phyloP scores from a whole-genome alignment of 1,284 basidiomycete genomes.

The Cutaneotrichosporon sp. region DNA sequence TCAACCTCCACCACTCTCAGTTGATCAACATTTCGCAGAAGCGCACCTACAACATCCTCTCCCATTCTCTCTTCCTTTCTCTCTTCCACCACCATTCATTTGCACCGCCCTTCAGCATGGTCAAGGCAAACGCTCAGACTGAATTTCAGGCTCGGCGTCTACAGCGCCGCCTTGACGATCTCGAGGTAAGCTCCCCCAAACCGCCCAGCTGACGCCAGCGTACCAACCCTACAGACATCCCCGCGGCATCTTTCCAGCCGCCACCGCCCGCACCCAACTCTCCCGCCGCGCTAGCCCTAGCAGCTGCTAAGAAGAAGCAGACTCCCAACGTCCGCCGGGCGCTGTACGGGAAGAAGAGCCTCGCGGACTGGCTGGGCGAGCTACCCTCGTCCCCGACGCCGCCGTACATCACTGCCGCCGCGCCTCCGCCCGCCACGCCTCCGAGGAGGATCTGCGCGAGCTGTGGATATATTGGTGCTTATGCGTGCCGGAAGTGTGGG shows the following conservation, averaged over 20 bases:
- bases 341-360: slow-evolving; percentile 38
- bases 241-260: slow-evolving; percentile 37
- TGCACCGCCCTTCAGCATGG: too few species aligned
- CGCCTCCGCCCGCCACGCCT: slow-evolving; percentile 29
- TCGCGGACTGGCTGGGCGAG: slow-evolving; percentile 47
- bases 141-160: slow-evolving; percentile 40
- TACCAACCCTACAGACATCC: slow-evolving; percentile 47
- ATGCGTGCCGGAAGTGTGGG: slow-evolving; percentile 35
- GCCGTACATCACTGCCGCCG: slow-evolving; percentile 34
- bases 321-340: slow-evolving; percentile 43
- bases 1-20: too few species aligned
- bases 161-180: slow-evolving; percentile 39
- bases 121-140: slow-evolving; percentile 20
- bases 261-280: slow-evolving; percentile 5
- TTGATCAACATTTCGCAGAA: too few species aligned
- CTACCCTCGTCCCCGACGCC: slow-evolving; percentile 31
- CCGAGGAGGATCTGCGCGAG: slow-evolving; percentile 35
- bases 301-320: slow-evolving; percentile 41
- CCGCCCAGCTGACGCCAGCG: slow-evolving; percentile 23
- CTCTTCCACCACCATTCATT: too few species aligned
- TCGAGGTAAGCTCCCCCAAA: slow-evolving; percentile 34
- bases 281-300: background rate
- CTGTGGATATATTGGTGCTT: slow-evolving; percentile 41
- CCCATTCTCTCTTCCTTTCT: too few species aligned
- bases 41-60: too few species aligned